Conservation (phyloP, 2,329 filamentous ascomycete species). For the Penicillium oxalicum region DNA sequence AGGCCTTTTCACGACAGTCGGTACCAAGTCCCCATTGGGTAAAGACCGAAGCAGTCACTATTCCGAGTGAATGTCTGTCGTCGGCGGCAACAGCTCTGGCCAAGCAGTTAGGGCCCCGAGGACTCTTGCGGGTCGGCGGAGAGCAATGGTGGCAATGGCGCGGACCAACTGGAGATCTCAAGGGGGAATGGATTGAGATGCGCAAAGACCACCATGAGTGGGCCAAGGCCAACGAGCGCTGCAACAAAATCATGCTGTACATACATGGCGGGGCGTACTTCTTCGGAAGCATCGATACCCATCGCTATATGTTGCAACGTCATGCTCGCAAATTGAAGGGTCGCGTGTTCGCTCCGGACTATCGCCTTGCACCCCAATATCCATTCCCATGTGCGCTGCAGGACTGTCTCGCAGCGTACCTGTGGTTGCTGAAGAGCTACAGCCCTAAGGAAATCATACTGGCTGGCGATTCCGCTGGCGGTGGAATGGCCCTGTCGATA, state of each 20-base stretch:
- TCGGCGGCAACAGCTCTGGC: conserved; percentile 62
- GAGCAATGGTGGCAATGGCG: conserved; percentile 88
- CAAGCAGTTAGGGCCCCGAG: conserved; percentile 69
- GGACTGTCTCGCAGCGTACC: conserved; percentile 82
- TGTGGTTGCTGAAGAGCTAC: conserved; percentile 71
- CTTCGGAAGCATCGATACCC: conserved; percentile 92
- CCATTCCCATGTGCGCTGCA: conserved; percentile 91
- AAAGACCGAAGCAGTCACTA: conserved; percentile 62
- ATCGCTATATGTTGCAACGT: conserved; percentile 95
- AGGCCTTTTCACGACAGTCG: conserved; percentile 86
- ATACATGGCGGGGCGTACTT: conserved; percentile 92
- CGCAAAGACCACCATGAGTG: conserved; percentile 69
- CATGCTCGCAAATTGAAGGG: conserved; percentile 92
- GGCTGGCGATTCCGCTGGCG: conserved; percentile 89
- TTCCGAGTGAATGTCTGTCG: conserved; percentile 59
- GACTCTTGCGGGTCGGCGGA: conserved; percentile 71
- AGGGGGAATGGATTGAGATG: conserved; percentile 97
- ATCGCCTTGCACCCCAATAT: conserved; percentile 85
- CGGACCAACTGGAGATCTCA: conserved; percentile 57
- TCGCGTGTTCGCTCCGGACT: conserved; percentile 77
- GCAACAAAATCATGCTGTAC: conserved; percentile 81
- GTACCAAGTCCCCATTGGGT: conserved; percentile 88
- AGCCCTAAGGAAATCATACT: conserved; percentile 77
- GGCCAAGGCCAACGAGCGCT: conserved; percentile 53
- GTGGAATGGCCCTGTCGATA: conserved; percentile 77